These are phyloP conservation scores for Xylaria sp. DNA, from an alignment of 495 filamentous ascomycete genomes.

Conservation along the genomic window DNA sequence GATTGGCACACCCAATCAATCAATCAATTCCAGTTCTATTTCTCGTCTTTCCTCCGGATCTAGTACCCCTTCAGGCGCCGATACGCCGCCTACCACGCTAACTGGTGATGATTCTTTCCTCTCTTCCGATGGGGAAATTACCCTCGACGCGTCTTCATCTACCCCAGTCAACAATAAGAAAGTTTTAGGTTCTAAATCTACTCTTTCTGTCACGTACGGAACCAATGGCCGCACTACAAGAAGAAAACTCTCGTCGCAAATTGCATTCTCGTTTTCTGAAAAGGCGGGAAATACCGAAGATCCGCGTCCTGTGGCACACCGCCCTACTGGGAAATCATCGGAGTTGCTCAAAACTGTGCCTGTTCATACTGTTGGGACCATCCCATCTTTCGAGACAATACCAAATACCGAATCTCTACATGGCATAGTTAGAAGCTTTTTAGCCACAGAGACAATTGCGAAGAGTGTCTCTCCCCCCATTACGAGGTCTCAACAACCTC, in stretches of 20 bases:
- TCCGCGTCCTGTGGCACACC: background rate
- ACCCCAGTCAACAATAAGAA: background rate
- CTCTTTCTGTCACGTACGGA: background rate
- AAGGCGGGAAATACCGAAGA: background rate
- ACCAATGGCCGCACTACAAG: background rate
- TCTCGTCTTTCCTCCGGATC: constrained; percentile 2
- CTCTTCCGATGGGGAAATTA: background rate
- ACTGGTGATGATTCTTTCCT: constrained; percentile 16
- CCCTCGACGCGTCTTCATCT: background rate
- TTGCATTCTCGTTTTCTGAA: background rate
- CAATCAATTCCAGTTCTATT: background rate
- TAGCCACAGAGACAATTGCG: background rate
- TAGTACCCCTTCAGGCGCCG: background rate
- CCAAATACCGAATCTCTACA: background rate
- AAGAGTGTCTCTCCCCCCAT: constrained; percentile 1
- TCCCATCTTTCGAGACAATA: background rate
- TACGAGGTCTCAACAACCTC: background rate
- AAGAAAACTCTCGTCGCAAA: background rate
- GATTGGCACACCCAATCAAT: background rate
- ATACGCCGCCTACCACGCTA: constrained; percentile 21
- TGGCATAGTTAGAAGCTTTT: constrained; percentile 18
- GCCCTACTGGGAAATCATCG: background rate
- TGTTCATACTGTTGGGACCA: background rate
- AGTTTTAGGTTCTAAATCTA: background rate
- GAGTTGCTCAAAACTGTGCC: background rate